Percentiles rank a stretch among this genome's conserved stretches.
Evolutionary conservation across 441 rosid genomes (phyloP).

Genomic region (Adansonia rubrostipa): DNA sequence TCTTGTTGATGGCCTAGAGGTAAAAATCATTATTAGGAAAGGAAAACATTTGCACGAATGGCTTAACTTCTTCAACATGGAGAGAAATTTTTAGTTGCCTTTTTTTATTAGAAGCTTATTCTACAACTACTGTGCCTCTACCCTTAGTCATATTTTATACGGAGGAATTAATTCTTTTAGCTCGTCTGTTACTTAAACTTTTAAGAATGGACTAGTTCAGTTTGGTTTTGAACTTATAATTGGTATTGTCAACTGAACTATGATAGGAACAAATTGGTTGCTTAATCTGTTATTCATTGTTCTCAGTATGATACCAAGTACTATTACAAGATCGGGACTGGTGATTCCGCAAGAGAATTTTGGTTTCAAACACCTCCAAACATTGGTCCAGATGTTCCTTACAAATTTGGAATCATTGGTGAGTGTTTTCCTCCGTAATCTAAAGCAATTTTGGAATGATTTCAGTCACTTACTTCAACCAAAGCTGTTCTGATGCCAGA

Average conservation of each 20-base stretch:
- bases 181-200: slow-evolving; percentile 20
- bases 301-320: slow-evolving; percentile 64
- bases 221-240: slow-evolving; percentile 7
- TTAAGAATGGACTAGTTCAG: neutral
- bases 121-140: neutral
- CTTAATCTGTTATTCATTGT: slow-evolving; percentile 18
- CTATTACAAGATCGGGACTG: slow-evolving; percentile 66
- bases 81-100: slow-evolving; percentile 7
- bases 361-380: slow-evolving; percentile 76
- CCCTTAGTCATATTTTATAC: neutral
- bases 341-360: slow-evolving; percentile 60
- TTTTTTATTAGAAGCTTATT: slow-evolving; percentile 7
- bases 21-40: slow-evolving; percentile 35
- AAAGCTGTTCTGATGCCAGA: slow-evolving; percentile 8
- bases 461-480: slow-evolving; percentile 9
- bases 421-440: slow-evolving; percentile 29
- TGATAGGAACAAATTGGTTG: slow-evolving; percentile 14
- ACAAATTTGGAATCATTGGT: slow-evolving; percentile 81
- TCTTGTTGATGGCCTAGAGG: slow-evolving; percentile 81
- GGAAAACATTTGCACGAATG: neutral
- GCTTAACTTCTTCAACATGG: slow-evolving; percentile 19
- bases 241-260: neutral
- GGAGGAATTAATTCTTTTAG: neutral
- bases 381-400: slow-evolving; percentile 62
- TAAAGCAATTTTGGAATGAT: neutral